These are phyloP conservation scores for Tulasnella sp. DNA, from an alignment of 768 basidiomycete genomes.

Conservation along the genomic window DNA sequence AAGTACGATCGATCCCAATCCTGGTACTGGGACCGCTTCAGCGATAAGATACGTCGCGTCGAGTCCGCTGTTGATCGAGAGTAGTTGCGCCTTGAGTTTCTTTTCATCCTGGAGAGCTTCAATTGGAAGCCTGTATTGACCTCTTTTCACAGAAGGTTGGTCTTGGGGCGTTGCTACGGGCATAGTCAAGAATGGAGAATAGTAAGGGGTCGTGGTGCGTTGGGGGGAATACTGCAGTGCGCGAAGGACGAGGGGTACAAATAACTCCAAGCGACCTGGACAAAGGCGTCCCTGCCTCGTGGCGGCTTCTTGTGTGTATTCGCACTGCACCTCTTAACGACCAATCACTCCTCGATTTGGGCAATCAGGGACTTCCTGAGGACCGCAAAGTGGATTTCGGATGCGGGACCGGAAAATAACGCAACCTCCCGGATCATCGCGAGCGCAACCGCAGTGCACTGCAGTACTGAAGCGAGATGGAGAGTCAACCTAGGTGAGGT, in stretches of 20 bases:
- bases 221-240: background rate
- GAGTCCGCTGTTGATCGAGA: background rate
- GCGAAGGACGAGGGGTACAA: background rate
- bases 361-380: too few relatives aligned
- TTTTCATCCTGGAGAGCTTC: background rate
- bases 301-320: background rate
- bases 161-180: background rate
- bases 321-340: background rate
- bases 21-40: background rate
- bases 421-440: too few relatives aligned
- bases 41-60: background rate
- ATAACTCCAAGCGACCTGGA: background rate
- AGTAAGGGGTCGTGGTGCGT: background rate
- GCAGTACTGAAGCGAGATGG: too few relatives aligned
- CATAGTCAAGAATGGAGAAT: background rate
- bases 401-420: too few relatives aligned
- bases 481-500: too few relatives aligned
- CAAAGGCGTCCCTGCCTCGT: background rate
- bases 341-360: background rate
- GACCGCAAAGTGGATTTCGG: too few relatives aligned
- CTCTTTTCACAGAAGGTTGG: background rate
- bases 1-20: background rate
- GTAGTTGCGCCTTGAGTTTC: background rate
- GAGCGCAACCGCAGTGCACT: too few relatives aligned
- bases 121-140: background rate